Base-by-base conservation (phyloP, 495 filamentous ascomycete genomes). In the Ascobolus immersus region DNA sequence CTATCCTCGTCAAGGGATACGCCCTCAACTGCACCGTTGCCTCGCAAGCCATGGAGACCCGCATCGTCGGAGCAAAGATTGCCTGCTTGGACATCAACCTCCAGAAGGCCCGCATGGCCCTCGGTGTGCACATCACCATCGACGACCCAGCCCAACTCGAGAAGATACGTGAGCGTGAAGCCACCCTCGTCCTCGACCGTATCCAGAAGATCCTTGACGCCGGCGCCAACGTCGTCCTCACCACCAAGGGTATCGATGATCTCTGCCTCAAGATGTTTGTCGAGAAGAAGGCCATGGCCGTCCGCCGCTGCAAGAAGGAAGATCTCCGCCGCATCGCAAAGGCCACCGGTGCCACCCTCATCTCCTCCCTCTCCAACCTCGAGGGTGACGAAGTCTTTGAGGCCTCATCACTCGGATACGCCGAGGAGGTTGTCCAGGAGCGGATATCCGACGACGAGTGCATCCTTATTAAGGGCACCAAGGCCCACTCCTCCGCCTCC, bases 381-480 rank as follows among this genome's bases (percentile, higher is more conserved):
- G 93, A 94, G 49, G 86, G 86, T 33, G 89, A 99, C 54, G 86
- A 99, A 62, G 77, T 74, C 48, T 99, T 94, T 48, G 89, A 94
- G 40, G 54, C 74, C 12, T 80, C 80, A 15, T 71, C 74, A 39
- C 64, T 99, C 17, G 86, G 86, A 21, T 61, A 77, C 39, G 86
- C 86, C 15, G 86, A 94, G 46, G 89, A 94, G 55, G 86, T 99
- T 39, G 63, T 72, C 19, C 86, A 99, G 54, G 89, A 94, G 58
- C 71, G 81, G 41, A 92, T 99, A 46, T 93, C 89, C 4, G 86
- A 99, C 46, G 86, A 99, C 47, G 86, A 99, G 59, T 94, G 89
- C 53, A 94, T 99, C 40, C 57, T 99, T 38, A 67, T 99, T 50
- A 91, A 84, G 61, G 84, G 81, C 32, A 91, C 86, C 40, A 93